Conservation (phyloP, 352 stramenopile genomes). For the Aphanomyces euteiches region DNA sequence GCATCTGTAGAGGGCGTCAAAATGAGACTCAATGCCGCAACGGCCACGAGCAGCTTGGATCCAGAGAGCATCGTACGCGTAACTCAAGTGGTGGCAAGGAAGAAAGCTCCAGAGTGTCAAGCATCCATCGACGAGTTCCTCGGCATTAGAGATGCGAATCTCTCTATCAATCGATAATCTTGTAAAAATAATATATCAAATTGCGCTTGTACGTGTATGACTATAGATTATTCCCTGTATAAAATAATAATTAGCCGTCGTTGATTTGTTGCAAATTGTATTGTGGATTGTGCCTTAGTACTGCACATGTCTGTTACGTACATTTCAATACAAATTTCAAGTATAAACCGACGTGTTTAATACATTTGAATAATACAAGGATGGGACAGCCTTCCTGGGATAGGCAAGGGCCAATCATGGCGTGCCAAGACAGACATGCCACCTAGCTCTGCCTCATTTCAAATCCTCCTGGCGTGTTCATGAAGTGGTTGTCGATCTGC, state of each 20-base stretch:
- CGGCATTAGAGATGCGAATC: background rate
- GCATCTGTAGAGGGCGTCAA: conserved; percentile 7
- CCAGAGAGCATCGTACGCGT: background rate
- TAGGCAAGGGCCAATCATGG: background rate
- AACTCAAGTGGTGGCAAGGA: background rate
- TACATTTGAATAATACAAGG: background rate
- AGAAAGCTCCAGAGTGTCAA: background rate
- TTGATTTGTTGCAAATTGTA: conserved; percentile 20
- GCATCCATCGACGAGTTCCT: background rate
- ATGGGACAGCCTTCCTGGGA: background rate
- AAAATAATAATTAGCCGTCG: background rate
- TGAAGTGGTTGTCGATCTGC: background rate
- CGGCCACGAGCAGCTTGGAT: background rate
- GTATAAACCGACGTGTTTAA: conserved; percentile 4
- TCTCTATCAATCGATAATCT: background rate
- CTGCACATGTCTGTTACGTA: background rate
- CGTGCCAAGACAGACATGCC: background rate
- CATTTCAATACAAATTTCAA: conserved; percentile 1
- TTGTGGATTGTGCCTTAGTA: background rate
- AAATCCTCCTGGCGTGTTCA: background rate
- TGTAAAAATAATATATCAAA: background rate
- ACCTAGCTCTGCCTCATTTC: background rate
- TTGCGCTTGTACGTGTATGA: background rate
- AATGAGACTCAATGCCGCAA: background rate
- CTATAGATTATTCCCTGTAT: background rate